Evolutionary conservation across 2,329 filamentous ascomycete genomes (phyloP).

Genomic region (Cladosporium sp.): DNA sequence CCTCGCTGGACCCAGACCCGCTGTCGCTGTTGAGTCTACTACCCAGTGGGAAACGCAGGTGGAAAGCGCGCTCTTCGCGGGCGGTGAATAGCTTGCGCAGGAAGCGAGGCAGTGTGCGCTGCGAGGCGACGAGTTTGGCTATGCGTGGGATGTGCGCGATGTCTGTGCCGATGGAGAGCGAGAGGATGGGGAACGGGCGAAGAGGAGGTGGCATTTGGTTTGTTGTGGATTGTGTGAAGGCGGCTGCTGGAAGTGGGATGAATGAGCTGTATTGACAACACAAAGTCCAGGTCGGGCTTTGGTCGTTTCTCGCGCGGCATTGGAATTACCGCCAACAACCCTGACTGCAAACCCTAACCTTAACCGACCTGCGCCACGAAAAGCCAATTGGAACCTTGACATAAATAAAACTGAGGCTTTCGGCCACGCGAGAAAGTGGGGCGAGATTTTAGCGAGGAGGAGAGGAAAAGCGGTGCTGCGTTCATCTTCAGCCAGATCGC

Average conservation of each 20-base stretch:
- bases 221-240: neutral
- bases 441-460: neutral
- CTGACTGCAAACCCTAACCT: neutral
- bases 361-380: neutral
- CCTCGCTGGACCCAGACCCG: conserved; percentile 21
- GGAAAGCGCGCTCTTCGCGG: conserved; percentile 29
- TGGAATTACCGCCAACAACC: neutral
- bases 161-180: conserved; percentile 71
- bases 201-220: conserved; percentile 29
- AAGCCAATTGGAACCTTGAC: neutral
- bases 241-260: neutral
- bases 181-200: conserved; percentile 61
- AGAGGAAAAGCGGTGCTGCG: neutral
- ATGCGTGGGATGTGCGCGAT: conserved; percentile 72
- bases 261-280: neutral
- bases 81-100: conserved; percentile 29
- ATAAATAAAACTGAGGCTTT: neutral
- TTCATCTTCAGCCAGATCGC: neutral
- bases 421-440: neutral
- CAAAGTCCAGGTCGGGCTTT: neutral
- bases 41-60: neutral
- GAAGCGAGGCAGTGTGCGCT: conserved; percentile 21
- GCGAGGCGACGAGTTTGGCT: conserved; percentile 51
- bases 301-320: neutral
- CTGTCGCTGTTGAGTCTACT: neutral